Percentiles rank a stretch among this genome's conserved stretches.
Evolutionary conservation across 2,329 filamentous ascomycete genomes (phyloP).

Genomic region (Paramyrothecium roridum): DNA sequence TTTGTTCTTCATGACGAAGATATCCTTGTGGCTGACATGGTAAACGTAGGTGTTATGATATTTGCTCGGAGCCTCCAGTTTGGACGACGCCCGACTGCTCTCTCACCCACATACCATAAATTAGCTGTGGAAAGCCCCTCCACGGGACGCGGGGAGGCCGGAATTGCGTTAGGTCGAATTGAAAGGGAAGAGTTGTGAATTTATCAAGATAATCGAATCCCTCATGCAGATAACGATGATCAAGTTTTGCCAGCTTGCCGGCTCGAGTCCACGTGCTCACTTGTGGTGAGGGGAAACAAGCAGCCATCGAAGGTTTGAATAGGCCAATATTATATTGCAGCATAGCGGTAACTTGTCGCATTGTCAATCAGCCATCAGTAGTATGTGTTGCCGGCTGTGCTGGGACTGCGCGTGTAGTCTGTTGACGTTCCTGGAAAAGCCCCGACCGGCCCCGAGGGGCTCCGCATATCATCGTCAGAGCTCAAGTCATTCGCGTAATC

Average conservation of each 20-base stretch:
- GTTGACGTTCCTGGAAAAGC: constrained; percentile 46
- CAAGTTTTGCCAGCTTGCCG: no score
- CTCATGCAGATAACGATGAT: no score
- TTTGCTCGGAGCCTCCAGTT: not conserved
- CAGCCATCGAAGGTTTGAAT: not conserved
- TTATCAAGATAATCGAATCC: not conserved
- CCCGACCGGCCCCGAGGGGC: constrained; percentile 34
- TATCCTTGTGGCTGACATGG: not conserved
- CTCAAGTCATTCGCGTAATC: constrained; percentile 28
- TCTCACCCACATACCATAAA: not conserved
- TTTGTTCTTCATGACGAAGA: not conserved
- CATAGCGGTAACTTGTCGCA: no score
- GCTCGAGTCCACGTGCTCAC: no score
- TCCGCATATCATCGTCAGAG: constrained; percentile 34
- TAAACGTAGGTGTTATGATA: constrained; percentile 2
- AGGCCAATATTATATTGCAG: no score
- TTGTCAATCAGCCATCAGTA: constrained; percentile 22
- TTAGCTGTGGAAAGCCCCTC: no score
- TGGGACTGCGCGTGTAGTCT: constrained; percentile 29
- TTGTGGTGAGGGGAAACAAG: not conserved
- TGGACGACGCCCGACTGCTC: constrained; percentile 1
- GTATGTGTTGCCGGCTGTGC: constrained; percentile 31
- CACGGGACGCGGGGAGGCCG: no score
- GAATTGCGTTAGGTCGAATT: no score
- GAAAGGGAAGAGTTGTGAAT: not conserved